These are phyloP conservation scores for Colletotrichum sp. DNA, from an alignment of 2,329 filamentous ascomycete species.

Conservation along the genomic window DNA sequence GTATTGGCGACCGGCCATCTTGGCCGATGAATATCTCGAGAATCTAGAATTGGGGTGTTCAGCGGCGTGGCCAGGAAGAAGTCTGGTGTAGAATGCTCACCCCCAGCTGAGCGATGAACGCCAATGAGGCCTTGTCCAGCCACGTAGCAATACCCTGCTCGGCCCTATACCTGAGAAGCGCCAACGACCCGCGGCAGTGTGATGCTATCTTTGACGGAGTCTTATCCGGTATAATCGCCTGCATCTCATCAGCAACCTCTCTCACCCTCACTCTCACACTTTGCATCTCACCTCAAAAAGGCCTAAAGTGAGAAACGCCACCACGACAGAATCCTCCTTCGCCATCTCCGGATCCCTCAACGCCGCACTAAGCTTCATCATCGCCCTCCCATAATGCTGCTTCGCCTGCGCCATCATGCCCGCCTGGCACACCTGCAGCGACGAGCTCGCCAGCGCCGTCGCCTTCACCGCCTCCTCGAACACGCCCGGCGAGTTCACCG, in stretches of 20 bases:
- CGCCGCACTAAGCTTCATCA: background rate
- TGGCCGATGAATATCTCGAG: background rate
- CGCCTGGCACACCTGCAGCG: background rate
- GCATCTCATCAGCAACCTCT: background rate
- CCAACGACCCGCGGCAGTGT: constrained; percentile 1
- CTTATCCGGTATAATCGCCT: background rate
- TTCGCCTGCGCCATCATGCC: constrained; percentile 3
- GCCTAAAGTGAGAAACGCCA: background rate
- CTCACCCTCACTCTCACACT: background rate
- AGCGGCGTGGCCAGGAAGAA: background rate
- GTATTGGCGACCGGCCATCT: background rate
- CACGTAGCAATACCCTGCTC: background rate
- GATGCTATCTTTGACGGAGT: background rate
- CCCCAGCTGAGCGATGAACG: background rate
- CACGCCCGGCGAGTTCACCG: constrained; percentile 21
- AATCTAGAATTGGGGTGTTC: background rate
- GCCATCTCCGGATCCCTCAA: background rate
- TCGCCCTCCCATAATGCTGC: background rate
- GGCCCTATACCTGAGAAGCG: constrained; percentile 7
- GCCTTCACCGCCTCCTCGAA: constrained; percentile 11
- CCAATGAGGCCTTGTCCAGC: background rate
- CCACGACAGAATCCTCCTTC: background rate
- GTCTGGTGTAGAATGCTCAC: background rate
- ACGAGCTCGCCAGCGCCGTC: constrained; percentile 12
- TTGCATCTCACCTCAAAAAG: background rate